Evolutionary conservation across 2,329 filamentous ascomycete species (phyloP).

Genomic region (Trichoderma semiorbis): DNA sequence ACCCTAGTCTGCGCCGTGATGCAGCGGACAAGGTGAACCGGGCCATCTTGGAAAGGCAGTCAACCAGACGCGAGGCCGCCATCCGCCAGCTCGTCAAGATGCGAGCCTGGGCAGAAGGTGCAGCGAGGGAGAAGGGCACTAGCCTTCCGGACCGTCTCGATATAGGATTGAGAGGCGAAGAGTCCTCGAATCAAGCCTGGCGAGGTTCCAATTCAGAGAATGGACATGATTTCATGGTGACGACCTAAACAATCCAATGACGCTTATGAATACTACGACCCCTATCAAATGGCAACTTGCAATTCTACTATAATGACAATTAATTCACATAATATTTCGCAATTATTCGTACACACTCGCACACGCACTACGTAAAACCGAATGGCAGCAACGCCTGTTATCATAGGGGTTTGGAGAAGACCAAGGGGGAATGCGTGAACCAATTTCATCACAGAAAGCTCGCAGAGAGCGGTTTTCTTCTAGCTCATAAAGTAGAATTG

Average conservation of each 20-base stretch:
- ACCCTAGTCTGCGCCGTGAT: conserved; percentile 73
- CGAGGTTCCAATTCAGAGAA: conserved; percentile 31
- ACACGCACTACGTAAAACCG: neutral
- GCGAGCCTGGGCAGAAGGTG: conserved; percentile 78
- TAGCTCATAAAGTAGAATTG: neutral
- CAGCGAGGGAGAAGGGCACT: conserved; percentile 41
- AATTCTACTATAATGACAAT: neutral
- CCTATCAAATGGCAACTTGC: neutral
- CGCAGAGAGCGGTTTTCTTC: neutral
- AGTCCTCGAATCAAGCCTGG: conserved; percentile 29
- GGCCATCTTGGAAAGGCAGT: conserved; percentile 73
- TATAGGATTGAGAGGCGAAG: conserved; percentile 38
- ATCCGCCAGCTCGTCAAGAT: conserved; percentile 78
- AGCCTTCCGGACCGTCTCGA: conserved; percentile 35
- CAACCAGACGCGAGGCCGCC: conserved; percentile 71
- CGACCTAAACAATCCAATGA: conserved; percentile 36
- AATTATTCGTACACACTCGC: neutral
- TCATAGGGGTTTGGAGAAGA: neutral
- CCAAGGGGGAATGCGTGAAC: neutral
- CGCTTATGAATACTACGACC: neutral
- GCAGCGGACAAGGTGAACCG: conserved; percentile 90
- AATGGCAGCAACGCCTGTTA: neutral
- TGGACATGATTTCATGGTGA: conserved; percentile 52
- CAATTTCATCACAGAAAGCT: neutral
- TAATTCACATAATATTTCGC: neutral